Evolutionary conservation across 495 filamentous ascomycete species (phyloP), one percentile per base, ranked within the genome.

Genomic region (Aspergillus olivimuriae): DNA sequence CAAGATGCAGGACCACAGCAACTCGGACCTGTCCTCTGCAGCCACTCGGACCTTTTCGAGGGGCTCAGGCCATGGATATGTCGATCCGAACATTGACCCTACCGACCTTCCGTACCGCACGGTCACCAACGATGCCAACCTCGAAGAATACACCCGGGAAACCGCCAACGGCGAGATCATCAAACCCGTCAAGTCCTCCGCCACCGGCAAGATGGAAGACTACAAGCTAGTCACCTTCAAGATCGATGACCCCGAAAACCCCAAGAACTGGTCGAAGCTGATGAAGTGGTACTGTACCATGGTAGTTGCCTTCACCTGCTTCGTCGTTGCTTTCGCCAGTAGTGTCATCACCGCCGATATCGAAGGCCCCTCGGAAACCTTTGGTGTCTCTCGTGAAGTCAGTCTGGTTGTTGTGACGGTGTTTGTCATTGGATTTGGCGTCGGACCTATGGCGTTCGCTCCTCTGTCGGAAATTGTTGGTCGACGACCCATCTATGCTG

Each of bases 401-500:
- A 76, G 80, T 28, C 60, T 87, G 11, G 60, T 91, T 1, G 72
- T 67, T 30, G 77, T 91, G 32, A 82, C 83, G 0, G 63, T 89
- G 1, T 90, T 91, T 48, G 86, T 89, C 14, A 66, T 90, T 46
- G 86, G 86, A 14, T 89, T 89, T 53, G 85, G 84, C 53, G 61
- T 89, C 33, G 86, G 72, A 3, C 87, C 87, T n/a, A 85, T 90
- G 84, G 70, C 68, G 11, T 94, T 90, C 55, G 86, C 87, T 18
- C 87, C 87, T 0, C 59, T 89, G 41, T 84, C 78, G 9, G 86
- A 90, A 57, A 70, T 90, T 40, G 57, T 81, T 21, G 87, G 87
- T 37, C 67, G 86, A 39, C 69, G 75, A 32, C 66, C 82, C 9
- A 78, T 91, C 45, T 91, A 89, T 40, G 55, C 43, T 1, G 3